Conservation (phyloP, 2,329 filamentous ascomycete species). For the Arthrobotrys megalospora region DNA sequence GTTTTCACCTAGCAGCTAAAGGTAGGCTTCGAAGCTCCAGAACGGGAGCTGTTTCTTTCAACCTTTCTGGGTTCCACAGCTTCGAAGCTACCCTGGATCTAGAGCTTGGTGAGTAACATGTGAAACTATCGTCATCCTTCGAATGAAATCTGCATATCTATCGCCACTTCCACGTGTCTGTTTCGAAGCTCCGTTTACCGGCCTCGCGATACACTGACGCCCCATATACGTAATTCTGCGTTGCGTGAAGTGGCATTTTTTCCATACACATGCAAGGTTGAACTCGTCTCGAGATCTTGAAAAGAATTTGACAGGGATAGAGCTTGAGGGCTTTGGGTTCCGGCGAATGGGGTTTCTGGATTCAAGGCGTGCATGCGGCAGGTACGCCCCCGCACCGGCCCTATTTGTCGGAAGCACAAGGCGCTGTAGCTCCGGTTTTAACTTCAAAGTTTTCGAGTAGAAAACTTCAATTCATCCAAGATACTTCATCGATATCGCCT, state of each 20-base stretch:
- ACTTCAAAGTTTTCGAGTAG: not conserved
- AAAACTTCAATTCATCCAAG: too few relatives aligned
- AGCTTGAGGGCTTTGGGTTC: not conserved
- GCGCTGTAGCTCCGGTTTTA: not conserved
- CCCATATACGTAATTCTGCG: constrained; percentile 28
- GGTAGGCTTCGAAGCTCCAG: too few relatives aligned
- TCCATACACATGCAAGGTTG: not conserved
- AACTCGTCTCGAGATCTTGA: constrained; percentile 29
- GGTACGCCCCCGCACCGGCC: not conserved
- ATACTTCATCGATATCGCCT: too few relatives aligned
- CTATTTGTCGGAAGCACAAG: too few relatives aligned
- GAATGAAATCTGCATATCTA: not conserved
- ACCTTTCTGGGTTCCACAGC: too few relatives aligned
- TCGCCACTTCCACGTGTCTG: constrained; percentile 1
- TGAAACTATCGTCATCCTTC: not conserved
- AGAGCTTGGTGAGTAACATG: not conserved
- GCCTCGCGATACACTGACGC: not conserved
- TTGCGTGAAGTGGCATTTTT: constrained; percentile 26
- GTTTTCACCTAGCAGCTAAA: too few relatives aligned
- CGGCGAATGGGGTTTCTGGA: constrained; percentile 22
- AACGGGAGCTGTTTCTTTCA: too few relatives aligned
- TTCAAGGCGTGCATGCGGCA: constrained; percentile 1
- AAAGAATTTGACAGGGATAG: constrained; percentile 5
- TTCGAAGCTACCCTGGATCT: too few relatives aligned
- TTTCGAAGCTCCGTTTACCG: not conserved